phyloP scores from a whole-genome alignment of 164 flowering plant genomes.

The Magnolia officinalis region DNA sequence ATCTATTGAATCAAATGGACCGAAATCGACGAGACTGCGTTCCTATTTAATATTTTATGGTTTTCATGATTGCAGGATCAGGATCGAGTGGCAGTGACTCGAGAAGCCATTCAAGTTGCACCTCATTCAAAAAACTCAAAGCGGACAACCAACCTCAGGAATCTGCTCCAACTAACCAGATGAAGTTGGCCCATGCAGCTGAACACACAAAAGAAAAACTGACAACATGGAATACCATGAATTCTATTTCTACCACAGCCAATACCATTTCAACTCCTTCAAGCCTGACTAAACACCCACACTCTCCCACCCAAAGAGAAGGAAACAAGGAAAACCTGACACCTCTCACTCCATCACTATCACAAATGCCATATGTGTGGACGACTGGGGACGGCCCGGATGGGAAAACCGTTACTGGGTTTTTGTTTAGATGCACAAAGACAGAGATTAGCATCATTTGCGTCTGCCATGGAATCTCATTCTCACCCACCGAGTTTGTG shows the following conservation, averaged over 20 bases:
- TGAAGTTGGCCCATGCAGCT: neutral
- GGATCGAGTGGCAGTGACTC: constrained; percentile 44
- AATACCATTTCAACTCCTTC: neutral
- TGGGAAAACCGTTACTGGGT: constrained; percentile 61
- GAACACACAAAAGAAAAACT: constrained; percentile 6
- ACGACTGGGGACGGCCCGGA: constrained; percentile 69
- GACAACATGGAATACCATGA: neutral
- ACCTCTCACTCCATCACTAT: constrained; percentile 5
- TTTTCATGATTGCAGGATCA: constrained; percentile 30
- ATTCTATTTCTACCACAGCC: constrained; percentile 6
- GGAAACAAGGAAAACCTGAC: neutral
- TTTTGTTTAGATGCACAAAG: constrained; percentile 56
- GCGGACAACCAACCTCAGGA: constrained; percentile 8
- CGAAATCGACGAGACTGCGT: no score
- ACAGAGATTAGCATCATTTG: constrained; percentile 64
- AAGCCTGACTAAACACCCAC: constrained; percentile 21
- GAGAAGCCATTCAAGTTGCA: constrained; percentile 34
- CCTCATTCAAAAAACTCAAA: no score
- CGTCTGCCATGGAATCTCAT: constrained; percentile 70
- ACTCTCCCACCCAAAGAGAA: constrained; percentile 1
- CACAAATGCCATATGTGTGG: constrained; percentile 63
- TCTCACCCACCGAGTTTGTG: constrained; percentile 71
- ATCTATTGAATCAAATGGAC: no score
- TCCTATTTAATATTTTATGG: neutral
- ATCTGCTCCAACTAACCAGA: constrained; percentile 12